These are phyloP conservation scores for Geosmithia morbida DNA, from an alignment of 2,329 filamentous ascomycete species.

Conservation along the genomic window DNA sequence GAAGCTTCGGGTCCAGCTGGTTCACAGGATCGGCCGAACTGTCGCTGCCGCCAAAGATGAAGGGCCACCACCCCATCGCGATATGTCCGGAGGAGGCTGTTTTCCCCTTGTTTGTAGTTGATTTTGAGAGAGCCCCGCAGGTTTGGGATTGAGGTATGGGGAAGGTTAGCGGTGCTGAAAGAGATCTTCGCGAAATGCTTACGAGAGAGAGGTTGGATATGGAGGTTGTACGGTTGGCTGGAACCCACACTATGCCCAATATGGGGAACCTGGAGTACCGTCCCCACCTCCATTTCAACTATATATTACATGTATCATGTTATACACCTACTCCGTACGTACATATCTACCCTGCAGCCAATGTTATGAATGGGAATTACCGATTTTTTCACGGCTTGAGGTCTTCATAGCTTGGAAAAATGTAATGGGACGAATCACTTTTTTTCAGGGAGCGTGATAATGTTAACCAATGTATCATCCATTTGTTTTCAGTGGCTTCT, in stretches of 20 bases:
- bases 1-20: conserved; percentile 69
- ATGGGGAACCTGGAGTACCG: neutral
- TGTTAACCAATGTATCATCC: too few relatives aligned
- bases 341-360: neutral
- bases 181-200: neutral
- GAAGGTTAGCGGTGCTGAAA: neutral
- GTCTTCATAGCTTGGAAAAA: neutral
- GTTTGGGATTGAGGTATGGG: neutral
- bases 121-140: neutral
- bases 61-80: conserved; percentile 44
- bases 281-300: neutral
- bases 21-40: conserved; percentile 43
- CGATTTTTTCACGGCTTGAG: neutral
- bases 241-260: neutral
- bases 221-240: neutral
- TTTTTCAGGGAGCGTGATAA: too few relatives aligned
- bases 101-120: neutral
- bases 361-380: neutral
- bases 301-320: too few relatives aligned
- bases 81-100: neutral
- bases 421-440: neutral
- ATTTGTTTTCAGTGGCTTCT: too few relatives aligned
- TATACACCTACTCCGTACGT: neutral
- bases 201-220: neutral
- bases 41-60: conserved; percentile 28